These are phyloP conservation scores for Endogone sp. DNA, from an alignment of 192 early-diverging fungal genomes.

Conservation along the genomic window DNA sequence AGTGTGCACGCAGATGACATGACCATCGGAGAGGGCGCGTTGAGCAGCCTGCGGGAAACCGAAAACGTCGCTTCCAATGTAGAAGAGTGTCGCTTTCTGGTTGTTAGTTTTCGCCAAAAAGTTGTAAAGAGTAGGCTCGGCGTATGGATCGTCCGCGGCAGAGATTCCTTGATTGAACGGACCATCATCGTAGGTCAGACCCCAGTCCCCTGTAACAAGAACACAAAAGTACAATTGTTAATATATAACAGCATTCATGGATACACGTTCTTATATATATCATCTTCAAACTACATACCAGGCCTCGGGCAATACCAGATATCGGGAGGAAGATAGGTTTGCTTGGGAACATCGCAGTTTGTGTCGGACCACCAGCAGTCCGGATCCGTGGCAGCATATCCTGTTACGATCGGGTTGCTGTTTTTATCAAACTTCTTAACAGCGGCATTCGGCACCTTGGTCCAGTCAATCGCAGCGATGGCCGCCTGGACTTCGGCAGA, in stretches of 20 bases:
- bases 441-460: conserved; percentile 23
- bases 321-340: conserved; percentile 26
- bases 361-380: conserved; percentile 22
- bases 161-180: conserved; percentile 21
- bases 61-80: conserved; percentile 35
- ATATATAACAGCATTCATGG: conserved; percentile 1
- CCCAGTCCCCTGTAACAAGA: conserved; percentile 22
- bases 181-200: conserved; percentile 39
- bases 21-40: conserved; percentile 38
- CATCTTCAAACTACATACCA: too few relatives aligned
- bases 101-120: conserved; percentile 29
- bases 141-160: conserved; percentile 16
- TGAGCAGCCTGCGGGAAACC: conserved; percentile 27
- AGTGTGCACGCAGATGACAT: conserved; percentile 61
- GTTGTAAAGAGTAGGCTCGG: conserved; percentile 29
- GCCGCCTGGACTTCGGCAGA: conserved; percentile 21
- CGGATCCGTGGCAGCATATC: conserved; percentile 16
- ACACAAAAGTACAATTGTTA: not conserved
- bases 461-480: conserved; percentile 24
- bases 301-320: conserved; percentile 20
- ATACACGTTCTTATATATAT: too few relatives aligned
- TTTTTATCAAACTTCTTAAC: conserved; percentile 9
- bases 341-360: conserved; percentile 20
- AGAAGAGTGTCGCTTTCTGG: conserved; percentile 41
- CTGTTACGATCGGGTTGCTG: conserved; percentile 15